Conservation (phyloP, 2,329 filamentous ascomycete genomes). For the Fusarium bactridioides region DNA sequence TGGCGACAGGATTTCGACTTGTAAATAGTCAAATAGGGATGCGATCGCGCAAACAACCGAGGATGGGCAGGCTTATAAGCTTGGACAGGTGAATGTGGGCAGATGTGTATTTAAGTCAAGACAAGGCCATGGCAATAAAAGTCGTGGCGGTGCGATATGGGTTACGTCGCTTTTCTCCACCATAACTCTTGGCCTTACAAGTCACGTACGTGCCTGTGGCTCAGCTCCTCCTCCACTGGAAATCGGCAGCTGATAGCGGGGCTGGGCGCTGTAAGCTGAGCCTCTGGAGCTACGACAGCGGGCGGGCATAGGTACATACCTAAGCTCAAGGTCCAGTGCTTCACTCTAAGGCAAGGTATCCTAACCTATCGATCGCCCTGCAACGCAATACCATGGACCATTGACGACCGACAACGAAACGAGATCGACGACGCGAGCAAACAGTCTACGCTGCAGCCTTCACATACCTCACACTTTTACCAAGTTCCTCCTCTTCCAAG, state of each 20-base stretch:
- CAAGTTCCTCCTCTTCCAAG: not conserved
- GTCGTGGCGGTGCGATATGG: constrained; percentile 36
- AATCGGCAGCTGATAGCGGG: constrained; percentile 17
- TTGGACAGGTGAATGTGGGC: constrained; percentile 26
- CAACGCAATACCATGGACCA: constrained; percentile 7
- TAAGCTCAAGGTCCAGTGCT: constrained; percentile 1
- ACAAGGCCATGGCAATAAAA: constrained; percentile 11
- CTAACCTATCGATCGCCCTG: constrained; percentile 16
- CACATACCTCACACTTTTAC: not conserved
- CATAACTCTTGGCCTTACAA: constrained; percentile 18
- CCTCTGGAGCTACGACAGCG: constrained; percentile 12
- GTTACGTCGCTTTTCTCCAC: constrained; percentile 42
- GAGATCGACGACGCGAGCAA: constrained; percentile 22
- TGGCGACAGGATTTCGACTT: not conserved
- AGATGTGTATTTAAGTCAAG: constrained; percentile 33
- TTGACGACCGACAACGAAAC: constrained; percentile 28
- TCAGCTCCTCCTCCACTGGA: constrained; percentile 21
- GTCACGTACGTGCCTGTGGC: constrained; percentile 34
- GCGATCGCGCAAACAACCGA: constrained; percentile 11
- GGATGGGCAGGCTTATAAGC: constrained; percentile 36
- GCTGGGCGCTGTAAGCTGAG: constrained; percentile 24
- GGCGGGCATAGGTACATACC: not conserved
- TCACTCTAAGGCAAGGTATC: constrained; percentile 3
- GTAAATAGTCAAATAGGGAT: not conserved
- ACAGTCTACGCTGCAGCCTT: constrained; percentile 1